Conservation (phyloP, 495 filamentous ascomycete species). For the Aspergillus cristatus region DNA sequence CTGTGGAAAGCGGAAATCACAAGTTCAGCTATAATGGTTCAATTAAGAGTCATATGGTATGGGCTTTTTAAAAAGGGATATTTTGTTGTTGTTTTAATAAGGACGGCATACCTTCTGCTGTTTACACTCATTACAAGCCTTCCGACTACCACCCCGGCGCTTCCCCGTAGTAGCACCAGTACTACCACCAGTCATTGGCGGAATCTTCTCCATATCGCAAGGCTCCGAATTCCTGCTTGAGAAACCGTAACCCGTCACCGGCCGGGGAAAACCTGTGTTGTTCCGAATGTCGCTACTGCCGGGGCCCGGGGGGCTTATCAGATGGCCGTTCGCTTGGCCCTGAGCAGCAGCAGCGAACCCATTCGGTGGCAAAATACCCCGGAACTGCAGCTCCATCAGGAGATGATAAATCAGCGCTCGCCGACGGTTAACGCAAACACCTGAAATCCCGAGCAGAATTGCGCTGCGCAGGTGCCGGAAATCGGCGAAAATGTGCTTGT, state of each 20-base stretch:
- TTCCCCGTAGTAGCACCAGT: no score
- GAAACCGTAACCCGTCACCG: conserved; percentile 24
- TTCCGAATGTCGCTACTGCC: conserved; percentile 35
- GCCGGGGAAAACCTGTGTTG: conserved; percentile 29
- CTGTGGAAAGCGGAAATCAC: conserved; percentile 11
- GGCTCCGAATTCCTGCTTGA: conserved; percentile 26
- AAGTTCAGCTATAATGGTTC: conserved; percentile 5
- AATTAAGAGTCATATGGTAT: not conserved
- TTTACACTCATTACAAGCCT: conserved; percentile 43
- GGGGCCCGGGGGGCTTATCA: conserved; percentile 21
- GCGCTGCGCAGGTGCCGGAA: conserved; percentile 31
- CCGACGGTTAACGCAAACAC: conserved; percentile 18
- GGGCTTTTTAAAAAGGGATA: not conserved
- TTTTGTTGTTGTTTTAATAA: no score
- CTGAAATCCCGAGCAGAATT: conserved; percentile 16
- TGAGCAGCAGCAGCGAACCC: conserved; percentile 16
- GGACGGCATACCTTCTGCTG: conserved; percentile 37
- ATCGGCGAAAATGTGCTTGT: conserved; percentile 29
- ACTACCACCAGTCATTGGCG: conserved; percentile 28
- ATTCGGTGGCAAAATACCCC: conserved; percentile 31
- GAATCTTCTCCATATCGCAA: conserved; percentile 34
- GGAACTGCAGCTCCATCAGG: conserved; percentile 35
- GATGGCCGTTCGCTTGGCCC: conserved; percentile 7
- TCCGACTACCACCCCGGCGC: conserved; percentile 38
- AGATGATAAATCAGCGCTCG: conserved; percentile 21